A percentile compares a stretch with the other conserved stretches of the same genome.
Evolutionary conservation across 2,329 filamentous ascomycete genomes (phyloP).

Genomic region (Aspergillus persii): DNA sequence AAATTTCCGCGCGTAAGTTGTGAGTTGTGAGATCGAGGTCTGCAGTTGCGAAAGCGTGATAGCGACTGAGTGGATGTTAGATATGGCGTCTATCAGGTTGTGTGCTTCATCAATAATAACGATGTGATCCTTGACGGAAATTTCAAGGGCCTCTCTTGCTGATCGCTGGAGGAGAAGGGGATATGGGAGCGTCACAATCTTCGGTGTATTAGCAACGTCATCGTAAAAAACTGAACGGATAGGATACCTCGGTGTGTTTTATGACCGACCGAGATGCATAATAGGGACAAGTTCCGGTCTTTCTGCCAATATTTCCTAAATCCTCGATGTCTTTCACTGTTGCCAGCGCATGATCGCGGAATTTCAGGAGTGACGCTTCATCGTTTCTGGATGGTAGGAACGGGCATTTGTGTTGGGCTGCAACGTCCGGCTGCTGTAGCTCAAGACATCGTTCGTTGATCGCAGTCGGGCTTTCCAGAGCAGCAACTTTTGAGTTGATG

Average conservation of each 20-base stretch:
- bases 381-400: slow-evolving; percentile 79
- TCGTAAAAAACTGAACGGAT: neutral
- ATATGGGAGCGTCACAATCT: slow-evolving; percentile 89
- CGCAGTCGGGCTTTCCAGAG: slow-evolving; percentile 66
- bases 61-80: slow-evolving; percentile 78
- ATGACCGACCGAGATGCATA: slow-evolving; percentile 88
- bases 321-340: slow-evolving; percentile 93
- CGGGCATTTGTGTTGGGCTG: slow-evolving; percentile 66
- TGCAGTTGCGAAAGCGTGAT: slow-evolving; percentile 72
- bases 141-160: slow-evolving; percentile 80
- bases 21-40: slow-evolving; percentile 71
- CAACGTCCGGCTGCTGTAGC: slow-evolving; percentile 69
- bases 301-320: slow-evolving; percentile 71
- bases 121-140: slow-evolving; percentile 82
- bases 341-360: slow-evolving; percentile 80
- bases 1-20: slow-evolving; percentile 80
- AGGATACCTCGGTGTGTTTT: slow-evolving; percentile 67
- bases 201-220: slow-evolving; percentile 8
- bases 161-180: slow-evolving; percentile 83
- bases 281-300: slow-evolving; percentile 84
- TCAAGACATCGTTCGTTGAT: slow-evolving; percentile 95
- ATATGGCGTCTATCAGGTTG: slow-evolving; percentile 93
- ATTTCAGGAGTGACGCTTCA: slow-evolving; percentile 68
- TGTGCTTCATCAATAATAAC: slow-evolving; percentile 98
- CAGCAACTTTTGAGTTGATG: slow-evolving; percentile 79